Percentiles rank a stretch among this genome's conserved stretches.
phyloP scores from a whole-genome alignment of 495 filamentous ascomycete species.

The Lepraria neglecta region DNA sequence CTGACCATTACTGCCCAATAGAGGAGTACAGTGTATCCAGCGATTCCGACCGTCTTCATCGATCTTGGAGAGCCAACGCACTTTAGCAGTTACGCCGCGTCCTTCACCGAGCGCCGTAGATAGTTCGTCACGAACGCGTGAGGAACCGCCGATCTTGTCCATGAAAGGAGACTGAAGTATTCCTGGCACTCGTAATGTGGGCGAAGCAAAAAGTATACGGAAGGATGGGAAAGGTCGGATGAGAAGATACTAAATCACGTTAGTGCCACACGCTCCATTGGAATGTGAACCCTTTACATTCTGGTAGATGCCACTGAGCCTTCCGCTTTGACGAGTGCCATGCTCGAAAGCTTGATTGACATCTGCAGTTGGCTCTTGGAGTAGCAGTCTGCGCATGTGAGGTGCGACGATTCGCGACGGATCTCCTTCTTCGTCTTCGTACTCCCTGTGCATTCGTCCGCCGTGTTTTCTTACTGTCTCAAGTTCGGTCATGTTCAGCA shows the following conservation, averaged over 20 bases:
- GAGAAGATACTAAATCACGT: conserved; percentile 49
- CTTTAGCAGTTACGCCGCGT: conserved; percentile 57
- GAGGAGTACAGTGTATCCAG: conserved; percentile 57
- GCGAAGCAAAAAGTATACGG: conserved; percentile 58
- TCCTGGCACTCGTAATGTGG: conserved; percentile 53
- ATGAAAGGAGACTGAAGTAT: conserved; percentile 57
- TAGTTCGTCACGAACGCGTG: conserved; percentile 50
- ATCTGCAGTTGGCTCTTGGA: conserved; percentile 29
- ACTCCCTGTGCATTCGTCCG: conserved; percentile 50
- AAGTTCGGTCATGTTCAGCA: conserved; percentile 56
- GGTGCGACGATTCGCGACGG: conserved; percentile 18
- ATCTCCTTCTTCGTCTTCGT: conserved; percentile 38
- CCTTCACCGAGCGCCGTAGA: conserved; percentile 50
- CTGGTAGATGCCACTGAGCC: conserved; percentile 42
- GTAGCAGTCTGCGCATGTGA: conserved; percentile 28
- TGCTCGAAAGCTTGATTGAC: conserved; percentile 2
- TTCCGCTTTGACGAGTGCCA: conserved; percentile 22
- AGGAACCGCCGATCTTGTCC: conserved; percentile 47
- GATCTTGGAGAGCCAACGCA: conserved; percentile 49
- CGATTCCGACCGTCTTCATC: conserved; percentile 43
- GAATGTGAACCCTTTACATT: conserved; percentile 32
- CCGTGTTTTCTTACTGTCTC: conserved; percentile 50
- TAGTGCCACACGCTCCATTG: conserved; percentile 1
- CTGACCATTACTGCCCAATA: conserved; percentile 50
- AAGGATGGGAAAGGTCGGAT: conserved; percentile 57